Conservation (phyloP, 75 land plant genomes). For the Selaginella moellendorffii region DNA sequence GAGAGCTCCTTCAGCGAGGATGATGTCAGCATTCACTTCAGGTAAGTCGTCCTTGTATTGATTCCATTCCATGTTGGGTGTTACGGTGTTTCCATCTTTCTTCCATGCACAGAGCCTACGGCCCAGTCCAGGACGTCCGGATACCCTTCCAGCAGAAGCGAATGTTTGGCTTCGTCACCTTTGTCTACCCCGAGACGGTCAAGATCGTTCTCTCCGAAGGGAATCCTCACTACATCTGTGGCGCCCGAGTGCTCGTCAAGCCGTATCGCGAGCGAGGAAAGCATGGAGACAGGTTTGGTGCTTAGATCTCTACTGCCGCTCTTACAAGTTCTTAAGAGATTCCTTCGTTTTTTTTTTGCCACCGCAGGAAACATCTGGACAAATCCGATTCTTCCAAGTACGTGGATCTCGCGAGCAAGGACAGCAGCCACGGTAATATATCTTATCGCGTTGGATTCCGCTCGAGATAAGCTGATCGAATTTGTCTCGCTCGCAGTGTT, state of each 20-base stretch:
- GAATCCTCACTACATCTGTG: slow-evolving; percentile 81
- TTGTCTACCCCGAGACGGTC: slow-evolving; percentile 70
- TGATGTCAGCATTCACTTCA: slow-evolving; percentile 83
- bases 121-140: slow-evolving; percentile 89
- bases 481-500: too few relatives aligned
- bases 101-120: slow-evolving; percentile 39
- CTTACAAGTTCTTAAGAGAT: not conserved
- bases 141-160: slow-evolving; percentile 93
- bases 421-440: too few relatives aligned
- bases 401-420: not conserved
- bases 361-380: not conserved
- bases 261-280: slow-evolving; percentile 83
- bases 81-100: not conserved
- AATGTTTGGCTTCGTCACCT: slow-evolving; percentile 98
- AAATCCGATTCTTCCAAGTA: not conserved
- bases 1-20: slow-evolving; percentile 93
- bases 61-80: not conserved
- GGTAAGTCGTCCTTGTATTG: slow-evolving; percentile 19
- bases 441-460: too few relatives aligned
- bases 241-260: slow-evolving; percentile 90
- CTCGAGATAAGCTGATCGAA: too few relatives aligned
- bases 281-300: slow-evolving; percentile 28
- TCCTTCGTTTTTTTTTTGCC: not conserved
- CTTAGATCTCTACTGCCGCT: not conserved
- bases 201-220: slow-evolving; percentile 57